phyloP scores from a whole-genome alignment of 768 basidiomycete genomes.

The Stropharia rugosoannulata region DNA sequence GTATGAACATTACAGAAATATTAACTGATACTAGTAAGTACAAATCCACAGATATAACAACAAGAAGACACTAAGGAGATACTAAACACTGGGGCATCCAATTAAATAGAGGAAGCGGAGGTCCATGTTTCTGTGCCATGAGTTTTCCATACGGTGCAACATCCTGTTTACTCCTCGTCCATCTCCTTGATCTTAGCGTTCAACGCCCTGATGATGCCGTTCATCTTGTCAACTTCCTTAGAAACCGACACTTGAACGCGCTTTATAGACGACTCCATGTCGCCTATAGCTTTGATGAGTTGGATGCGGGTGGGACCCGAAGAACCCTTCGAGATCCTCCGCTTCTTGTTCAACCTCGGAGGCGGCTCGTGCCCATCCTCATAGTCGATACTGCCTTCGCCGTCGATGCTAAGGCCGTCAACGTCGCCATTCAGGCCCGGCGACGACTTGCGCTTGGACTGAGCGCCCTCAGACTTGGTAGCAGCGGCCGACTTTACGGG shows the following conservation, averaged over 20 bases:
- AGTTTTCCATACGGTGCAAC: conserved; percentile 5
- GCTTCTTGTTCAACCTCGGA: conserved; percentile 31
- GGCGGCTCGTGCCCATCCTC: conserved; percentile 30
- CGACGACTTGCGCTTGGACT: conserved; percentile 29
- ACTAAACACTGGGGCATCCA: conserved; percentile 14
- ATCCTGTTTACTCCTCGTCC: conserved; percentile 26
- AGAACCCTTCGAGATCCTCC: conserved; percentile 28
- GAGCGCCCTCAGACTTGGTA: conserved; percentile 10
- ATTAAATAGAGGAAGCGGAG: conserved; percentile 14
- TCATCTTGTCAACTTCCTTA: conserved; percentile 36
- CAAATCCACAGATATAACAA: conserved; percentile 22
- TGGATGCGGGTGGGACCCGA: conserved; percentile 27
- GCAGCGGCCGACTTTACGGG: conserved; percentile 16
- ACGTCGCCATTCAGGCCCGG: conserved; percentile 22
- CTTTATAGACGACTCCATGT: conserved; percentile 34
- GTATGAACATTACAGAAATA: conserved; percentile 20
- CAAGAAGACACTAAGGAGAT: conserved; percentile 17
- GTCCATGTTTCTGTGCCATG: conserved; percentile 7
- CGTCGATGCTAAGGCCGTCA: conserved; percentile 22
- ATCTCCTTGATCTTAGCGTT: conserved; percentile 32
- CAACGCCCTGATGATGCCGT: conserved; percentile 26
- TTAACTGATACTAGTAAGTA: conserved; percentile 24
- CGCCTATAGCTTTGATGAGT: conserved; percentile 31
- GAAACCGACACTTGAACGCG: conserved; percentile 30
- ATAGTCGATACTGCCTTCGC: conserved; percentile 33